These are phyloP conservation scores for Globisporangium cylindrosporum DNA, from an alignment of 352 stramenopile species.

Conservation along the genomic window DNA sequence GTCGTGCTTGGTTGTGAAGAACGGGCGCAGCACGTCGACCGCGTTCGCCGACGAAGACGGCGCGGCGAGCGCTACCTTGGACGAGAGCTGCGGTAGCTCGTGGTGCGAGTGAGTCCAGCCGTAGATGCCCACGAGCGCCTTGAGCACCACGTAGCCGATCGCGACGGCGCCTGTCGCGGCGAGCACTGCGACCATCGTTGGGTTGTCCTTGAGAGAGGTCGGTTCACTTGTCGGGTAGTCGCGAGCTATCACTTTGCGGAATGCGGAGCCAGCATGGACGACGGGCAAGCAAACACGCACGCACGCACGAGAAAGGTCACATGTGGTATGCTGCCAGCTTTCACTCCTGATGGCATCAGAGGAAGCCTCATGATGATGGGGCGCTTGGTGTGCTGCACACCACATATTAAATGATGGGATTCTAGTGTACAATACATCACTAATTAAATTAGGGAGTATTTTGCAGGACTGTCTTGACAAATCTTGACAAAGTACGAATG, in stretches of 20 bases:
- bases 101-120: conserved; percentile 16
- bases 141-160: neutral
- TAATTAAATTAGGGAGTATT: too few species aligned
- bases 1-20: conserved; percentile 35
- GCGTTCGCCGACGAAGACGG: neutral
- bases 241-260: neutral
- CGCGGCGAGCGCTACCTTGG: conserved; percentile 5
- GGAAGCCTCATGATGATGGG: neutral
- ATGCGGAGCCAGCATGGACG: neutral
- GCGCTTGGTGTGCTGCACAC: neutral
- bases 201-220: neutral
- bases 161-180: neutral
- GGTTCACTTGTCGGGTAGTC: neutral
- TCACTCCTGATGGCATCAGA: neutral
- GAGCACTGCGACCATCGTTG: neutral
- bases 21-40: conserved; percentile 24
- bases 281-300: neutral
- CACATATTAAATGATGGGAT: too few species aligned
- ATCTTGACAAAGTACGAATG: too few species aligned
- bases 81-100: conserved; percentile 16
- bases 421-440: too few species aligned
- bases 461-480: too few species aligned
- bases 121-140: conserved; percentile 5
- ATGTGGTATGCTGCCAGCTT: neutral
- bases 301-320: neutral